A percentile compares a stretch with the other conserved stretches of the same genome.
Evolutionary conservation across 2,329 filamentous ascomycete genomes (phyloP).

Genomic region (Diaporthe sp.): DNA sequence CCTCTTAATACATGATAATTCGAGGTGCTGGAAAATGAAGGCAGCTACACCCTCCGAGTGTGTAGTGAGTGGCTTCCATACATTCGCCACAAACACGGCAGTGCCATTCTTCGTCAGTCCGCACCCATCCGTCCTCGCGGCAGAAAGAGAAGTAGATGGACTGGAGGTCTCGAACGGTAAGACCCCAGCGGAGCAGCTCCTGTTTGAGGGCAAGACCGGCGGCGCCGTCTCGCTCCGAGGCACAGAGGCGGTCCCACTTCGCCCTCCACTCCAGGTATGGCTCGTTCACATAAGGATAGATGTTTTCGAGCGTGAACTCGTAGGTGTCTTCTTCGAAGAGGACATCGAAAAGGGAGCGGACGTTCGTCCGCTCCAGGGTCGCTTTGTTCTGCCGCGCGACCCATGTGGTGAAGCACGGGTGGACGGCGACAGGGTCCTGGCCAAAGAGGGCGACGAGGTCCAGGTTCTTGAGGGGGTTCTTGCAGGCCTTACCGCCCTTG

Average conservation of each 20-base stretch:
- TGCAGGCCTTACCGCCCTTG: constrained; percentile 4
- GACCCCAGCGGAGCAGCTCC: constrained; percentile 36
- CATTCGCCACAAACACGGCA: constrained; percentile 27
- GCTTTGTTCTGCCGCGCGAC: background rate
- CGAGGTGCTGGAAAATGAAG: no score
- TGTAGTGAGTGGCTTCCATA: background rate
- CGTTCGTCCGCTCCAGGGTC: background rate
- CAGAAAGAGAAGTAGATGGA: constrained; percentile 35
- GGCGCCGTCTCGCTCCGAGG: constrained; percentile 2
- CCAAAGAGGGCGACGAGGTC: constrained; percentile 34
- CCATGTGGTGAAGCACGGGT: constrained; percentile 38
- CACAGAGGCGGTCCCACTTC: constrained; percentile 32
- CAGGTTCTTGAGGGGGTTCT: constrained; percentile 30
- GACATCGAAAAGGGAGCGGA: constrained; percentile 13
- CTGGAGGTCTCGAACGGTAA: background rate
- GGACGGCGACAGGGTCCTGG: constrained; percentile 4
- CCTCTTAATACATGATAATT: background rate
- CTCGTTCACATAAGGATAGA: background rate
- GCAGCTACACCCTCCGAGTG: no score
- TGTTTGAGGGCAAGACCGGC: constrained; percentile 23
- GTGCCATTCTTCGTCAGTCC: constrained; percentile 25
- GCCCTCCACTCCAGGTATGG: constrained; percentile 33
- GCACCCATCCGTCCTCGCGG: constrained; percentile 2
- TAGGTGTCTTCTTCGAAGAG: background rate
- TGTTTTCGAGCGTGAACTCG: background rate